Conservation (phyloP, 805 yeast genomes). For the Pichia pseudocactophila region DNA sequence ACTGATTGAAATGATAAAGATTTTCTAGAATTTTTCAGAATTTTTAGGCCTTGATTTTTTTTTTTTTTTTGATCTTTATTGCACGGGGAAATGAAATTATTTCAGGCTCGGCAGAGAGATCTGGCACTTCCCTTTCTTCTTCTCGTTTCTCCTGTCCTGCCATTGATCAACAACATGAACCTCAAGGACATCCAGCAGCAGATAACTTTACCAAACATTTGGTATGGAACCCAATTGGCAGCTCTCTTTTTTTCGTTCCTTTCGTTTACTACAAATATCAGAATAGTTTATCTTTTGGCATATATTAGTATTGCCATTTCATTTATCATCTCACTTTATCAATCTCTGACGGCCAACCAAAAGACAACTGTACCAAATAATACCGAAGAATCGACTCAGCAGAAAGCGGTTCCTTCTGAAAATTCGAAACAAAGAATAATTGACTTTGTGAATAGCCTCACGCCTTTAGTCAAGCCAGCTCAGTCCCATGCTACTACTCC, state of each 20-base stretch:
- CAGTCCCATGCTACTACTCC: slow-evolving; percentile 29
- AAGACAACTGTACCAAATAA: slow-evolving; percentile 20
- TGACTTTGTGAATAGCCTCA: not conserved
- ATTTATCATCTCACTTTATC: slow-evolving; percentile 67
- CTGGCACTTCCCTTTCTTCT: too few species aligned
- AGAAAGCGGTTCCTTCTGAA: slow-evolving; percentile 30
- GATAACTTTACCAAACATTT: slow-evolving; percentile 29
- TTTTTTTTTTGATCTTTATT: too few species aligned
- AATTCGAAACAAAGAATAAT: not conserved
- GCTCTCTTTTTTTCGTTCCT: slow-evolving; percentile 31
- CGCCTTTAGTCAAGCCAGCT: slow-evolving; percentile 9
- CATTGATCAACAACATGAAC: too few species aligned
- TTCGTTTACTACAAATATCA: slow-evolving; percentile 27
- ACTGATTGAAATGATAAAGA: too few species aligned
- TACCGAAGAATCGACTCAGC: slow-evolving; percentile 24
- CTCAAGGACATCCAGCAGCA: not conserved
- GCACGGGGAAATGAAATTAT: too few species aligned
- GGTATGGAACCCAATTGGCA: slow-evolving; percentile 53
- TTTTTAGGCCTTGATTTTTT: too few species aligned
- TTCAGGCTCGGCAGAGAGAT: too few species aligned
- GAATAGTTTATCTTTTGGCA: slow-evolving; percentile 47
- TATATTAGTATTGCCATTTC: slow-evolving; percentile 60
- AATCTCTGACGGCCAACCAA: slow-evolving; percentile 33
- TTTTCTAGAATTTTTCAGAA: too few species aligned
- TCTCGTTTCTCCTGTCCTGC: too few species aligned